Conservation (phyloP, 176 grass and related monocot species). For the Carex pumila region DNA sequence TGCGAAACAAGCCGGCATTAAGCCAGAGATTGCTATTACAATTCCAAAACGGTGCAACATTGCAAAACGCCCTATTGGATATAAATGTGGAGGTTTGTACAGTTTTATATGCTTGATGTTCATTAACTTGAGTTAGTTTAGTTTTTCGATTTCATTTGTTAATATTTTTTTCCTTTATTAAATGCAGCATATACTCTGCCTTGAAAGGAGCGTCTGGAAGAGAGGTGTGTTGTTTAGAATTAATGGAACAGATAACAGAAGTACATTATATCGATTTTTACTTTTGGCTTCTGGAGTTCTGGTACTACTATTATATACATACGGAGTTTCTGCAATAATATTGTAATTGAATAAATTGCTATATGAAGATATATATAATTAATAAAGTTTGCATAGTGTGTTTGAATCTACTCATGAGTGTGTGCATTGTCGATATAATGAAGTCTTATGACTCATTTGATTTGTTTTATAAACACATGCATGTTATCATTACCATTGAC, state of each 20-base stretch:
- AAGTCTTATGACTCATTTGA: neutral
- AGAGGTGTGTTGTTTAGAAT: neutral
- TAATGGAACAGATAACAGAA: neutral
- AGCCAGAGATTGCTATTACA: conserved; percentile 51
- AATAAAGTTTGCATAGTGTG: neutral
- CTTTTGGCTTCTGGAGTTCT: neutral
- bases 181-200: conserved; percentile 18
- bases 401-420: neutral
- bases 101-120: neutral
- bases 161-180: neutral
- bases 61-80: conserved; percentile 48
- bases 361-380: neutral
- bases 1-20: conserved; percentile 49
- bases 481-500: too few relatives aligned
- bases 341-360: neutral
- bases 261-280: neutral
- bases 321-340: neutral
- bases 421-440: neutral
- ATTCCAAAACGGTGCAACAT: conserved; percentile 73
- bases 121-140: neutral
- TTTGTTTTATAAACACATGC: too few relatives aligned
- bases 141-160: neutral
- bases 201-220: neutral
- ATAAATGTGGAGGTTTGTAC: conserved; percentile 58
- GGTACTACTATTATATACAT: neutral